Conservation (phyloP, 148 eudicot species). For the Spergularia marina region DNA sequence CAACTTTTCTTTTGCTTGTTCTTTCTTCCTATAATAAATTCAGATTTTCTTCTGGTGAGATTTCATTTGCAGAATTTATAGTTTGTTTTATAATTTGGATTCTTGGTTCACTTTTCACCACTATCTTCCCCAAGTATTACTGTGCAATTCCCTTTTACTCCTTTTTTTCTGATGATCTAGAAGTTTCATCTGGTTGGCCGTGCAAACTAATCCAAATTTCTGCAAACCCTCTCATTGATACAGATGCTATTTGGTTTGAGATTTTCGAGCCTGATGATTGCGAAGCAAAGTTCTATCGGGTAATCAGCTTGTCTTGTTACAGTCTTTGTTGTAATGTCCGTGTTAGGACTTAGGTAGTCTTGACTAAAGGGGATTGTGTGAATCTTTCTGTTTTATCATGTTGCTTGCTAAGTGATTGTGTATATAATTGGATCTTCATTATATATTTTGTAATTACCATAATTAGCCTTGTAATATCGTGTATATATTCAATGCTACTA, state of each 20-base stretch:
- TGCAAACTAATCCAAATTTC: conserved; percentile 15
- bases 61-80: background rate
- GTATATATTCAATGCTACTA: too few relatives aligned
- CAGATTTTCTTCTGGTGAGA: background rate
- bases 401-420: background rate
- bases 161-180: background rate
- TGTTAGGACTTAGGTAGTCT: conserved; percentile 10
- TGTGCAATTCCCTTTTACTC: background rate
- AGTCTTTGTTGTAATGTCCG: background rate
- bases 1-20: background rate
- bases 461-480: too few relatives aligned
- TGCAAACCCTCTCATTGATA: conserved; percentile 40
- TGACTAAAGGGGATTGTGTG: conserved; percentile 2
- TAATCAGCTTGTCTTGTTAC: conserved; percentile 32
- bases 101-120: background rate
- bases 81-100: background rate
- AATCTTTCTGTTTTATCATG: background rate
- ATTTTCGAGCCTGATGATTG: conserved; percentile 71
- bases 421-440: too few relatives aligned
- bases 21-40: background rate
- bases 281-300: conserved; percentile 65
- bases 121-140: background rate
- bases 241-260: conserved; percentile 62
- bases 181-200: conserved; percentile 1
- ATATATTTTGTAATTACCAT: too few relatives aligned